Base-by-base conservation (phyloP, 208 protist genomes). In the Trypanosoma brucei region DNA sequence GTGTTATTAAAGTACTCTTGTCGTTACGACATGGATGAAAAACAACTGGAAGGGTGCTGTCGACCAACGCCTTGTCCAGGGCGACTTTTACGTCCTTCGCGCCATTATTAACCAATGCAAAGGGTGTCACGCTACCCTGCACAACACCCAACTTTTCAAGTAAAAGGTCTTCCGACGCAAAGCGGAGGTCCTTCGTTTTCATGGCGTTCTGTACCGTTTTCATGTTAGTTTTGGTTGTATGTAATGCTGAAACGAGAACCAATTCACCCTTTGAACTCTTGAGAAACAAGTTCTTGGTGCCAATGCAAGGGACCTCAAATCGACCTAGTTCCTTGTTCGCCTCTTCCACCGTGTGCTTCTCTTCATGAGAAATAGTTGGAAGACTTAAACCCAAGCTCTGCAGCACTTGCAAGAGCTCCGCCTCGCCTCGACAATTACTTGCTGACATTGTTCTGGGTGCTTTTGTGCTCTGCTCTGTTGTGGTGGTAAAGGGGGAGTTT, bases 181-280 rank as follows among this genome's bases (percentile, higher is more conserved):
- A 93, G 53, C 88, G 86, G 38, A 91, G 81, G n/a, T 88, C 79
- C 72, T 92, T 93, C 13, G 70, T 78, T 37, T 74, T 75, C 42
- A 86, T 65, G 55, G 67, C 62, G 62, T 77, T 84, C 75, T 92
- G 79, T 48, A 94, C 73, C 33, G 33, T 70, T 75, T 94, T 94
- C 53, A 94, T 78, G 66, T 85, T 83, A 8, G 86, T 96, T 46
- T 69, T 70, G 33, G 84, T 94, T 34, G 64, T 77, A 58, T 76
- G 59, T 30, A 94, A 64, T 7, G 91, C 79, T 13, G 84, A 84
- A 35, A 88, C 68, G 30, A 96, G 72, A 35, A 94, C 86, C 31
- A 96, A 62, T 56, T 93, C 85, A 36, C 69, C 73, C 79, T 96
- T 96, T 75, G 93, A 94, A 72, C 84, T 84, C 80, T 94, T 96